Evolutionary conservation across 495 filamentous ascomycete genomes (phyloP), one percentile per base, ranked within the genome.

Genomic region (Acidiella bohemica): DNA sequence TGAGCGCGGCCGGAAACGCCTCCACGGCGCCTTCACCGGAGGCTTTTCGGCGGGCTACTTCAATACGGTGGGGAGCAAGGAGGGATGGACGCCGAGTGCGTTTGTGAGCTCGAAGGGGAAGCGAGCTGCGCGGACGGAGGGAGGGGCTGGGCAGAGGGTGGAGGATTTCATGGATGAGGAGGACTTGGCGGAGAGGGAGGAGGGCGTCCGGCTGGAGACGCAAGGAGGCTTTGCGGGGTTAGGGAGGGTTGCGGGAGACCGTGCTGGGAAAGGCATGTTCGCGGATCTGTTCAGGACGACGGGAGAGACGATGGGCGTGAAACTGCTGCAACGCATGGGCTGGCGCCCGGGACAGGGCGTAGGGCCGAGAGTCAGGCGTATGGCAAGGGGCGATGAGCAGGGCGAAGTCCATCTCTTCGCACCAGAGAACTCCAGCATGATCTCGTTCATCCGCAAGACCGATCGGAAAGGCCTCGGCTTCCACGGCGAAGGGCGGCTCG

Each of bases 81-180:
- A 97, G 71, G 90, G 90, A 63, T 97, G 87, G 87, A 80, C 81
- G 10, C 90, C 90, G 6, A 70, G 84, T 10, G 79, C 81, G 5
- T 97, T 96, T 54, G 78, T 93, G 24, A 95, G 86, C 3, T 94
- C 90, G 26, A 81, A 90, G 0, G 61, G 75, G 27, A 82, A 83
- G 46, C 79, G 82, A 5, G 30, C 18, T 16, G 21, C 20, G 33
- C 72, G 73, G 39, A 80, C 83, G 49, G 77, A 88, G 64, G 68
- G 59, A 18, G 41, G 69, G 5, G 16, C 14, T 11, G 32, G 37
- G 2, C 38, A 41, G 23, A 75, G 76, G 22, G 70, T 77, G 7
- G 88, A 96, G 51, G 90, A 97, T 55, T 96, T 85, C 46, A 97
- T 97, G 90, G 90, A 97, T 47, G 92, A 93, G 46, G 92, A 97